Evolutionary conservation across 2,329 filamentous ascomycete species (phyloP).

Genomic region (Xylaria sp.): DNA sequence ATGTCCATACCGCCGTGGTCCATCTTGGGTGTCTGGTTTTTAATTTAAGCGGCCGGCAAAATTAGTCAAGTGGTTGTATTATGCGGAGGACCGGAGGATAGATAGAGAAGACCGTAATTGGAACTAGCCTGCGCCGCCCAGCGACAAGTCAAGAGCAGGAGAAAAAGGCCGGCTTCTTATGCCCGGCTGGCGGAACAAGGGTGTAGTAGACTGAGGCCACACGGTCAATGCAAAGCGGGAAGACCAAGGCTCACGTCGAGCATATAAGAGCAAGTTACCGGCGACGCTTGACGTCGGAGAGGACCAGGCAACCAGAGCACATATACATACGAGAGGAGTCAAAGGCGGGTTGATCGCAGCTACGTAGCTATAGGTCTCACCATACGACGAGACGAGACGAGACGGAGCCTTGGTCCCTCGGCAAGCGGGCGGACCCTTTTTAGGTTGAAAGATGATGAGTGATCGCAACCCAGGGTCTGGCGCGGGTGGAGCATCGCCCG

Average conservation of each 20-base stretch:
- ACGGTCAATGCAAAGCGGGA: not conserved
- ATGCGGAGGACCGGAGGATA: conserved; percentile 15
- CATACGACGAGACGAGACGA: not conserved
- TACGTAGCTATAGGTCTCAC: no score
- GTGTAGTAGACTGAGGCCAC: not conserved
- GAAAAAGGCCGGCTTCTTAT: not conserved
- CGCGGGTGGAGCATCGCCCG: conserved; percentile 14
- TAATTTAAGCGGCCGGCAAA: conserved; percentile 18
- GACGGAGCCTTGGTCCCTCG: not conserved
- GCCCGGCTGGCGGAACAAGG: not conserved
- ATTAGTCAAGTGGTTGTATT: conserved; percentile 13
- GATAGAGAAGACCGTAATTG: conserved; percentile 2
- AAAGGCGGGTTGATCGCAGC: no score
- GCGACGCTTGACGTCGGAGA: conserved; percentile 12
- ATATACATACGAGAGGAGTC: not conserved
- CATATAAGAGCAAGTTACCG: conserved; percentile 27
- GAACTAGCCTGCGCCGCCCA: not conserved
- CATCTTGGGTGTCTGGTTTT: conserved; percentile 32
- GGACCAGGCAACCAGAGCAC: not conserved
- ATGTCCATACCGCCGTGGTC: conserved; percentile 21
- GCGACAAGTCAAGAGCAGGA: not conserved
- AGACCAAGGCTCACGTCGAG: conserved; percentile 17
- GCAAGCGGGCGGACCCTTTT: conserved; percentile 2
- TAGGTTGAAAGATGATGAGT: not conserved
- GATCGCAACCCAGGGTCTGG: conserved; percentile 6